Base-by-base conservation (phyloP, 306 rosid species). In the Trifolium dubium region DNA sequence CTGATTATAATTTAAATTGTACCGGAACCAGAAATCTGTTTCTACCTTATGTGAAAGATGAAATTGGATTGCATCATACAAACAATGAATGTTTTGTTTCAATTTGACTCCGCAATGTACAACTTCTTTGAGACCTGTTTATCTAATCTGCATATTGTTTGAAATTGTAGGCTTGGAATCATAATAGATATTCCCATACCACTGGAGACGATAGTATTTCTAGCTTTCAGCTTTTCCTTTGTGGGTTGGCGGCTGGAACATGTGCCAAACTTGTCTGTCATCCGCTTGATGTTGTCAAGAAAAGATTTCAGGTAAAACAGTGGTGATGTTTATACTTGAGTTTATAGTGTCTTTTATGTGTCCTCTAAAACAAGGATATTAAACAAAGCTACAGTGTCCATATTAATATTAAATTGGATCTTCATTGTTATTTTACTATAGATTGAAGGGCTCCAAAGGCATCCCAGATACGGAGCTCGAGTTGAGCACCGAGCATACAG, bases 221-320 rank as follows among this genome's bases (percentile, higher is more conserved):
- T n/a, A 89, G 96, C 85, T 82, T 91, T 81, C 97, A 94, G 79
- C 92, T 88, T 80, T 84, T 91, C 69, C 32, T 94, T 39, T 91
- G 97, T 75, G 98, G 97, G 66, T 81, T 94, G 79, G 96, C 92
- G 0, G 92, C 98, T 32, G 97, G 98, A 49, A 94, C 96, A 61
- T 94, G 92, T 79, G 98, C 97, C 60, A 94, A 91, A 80, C 95
- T 91, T 69, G 95, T 89, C 69, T 94, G 98, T 65, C 98, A 94
- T 88, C 98, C 98, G 14, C 97, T 94, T 75, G 97, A 91, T 80
- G 98, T 94, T 30, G 97, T 94, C 77, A 94, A 94, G 81, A 94
- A 94, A 86, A 89, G 98, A 81, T 94, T 94, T 82, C 96, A 94
- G 97, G 98, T 89, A 80, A 73, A 71, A 66, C 68, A 14, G 3